Evolutionary conservation across 345 rosid genomes (phyloP).

Genomic region (Turritis glabra): DNA sequence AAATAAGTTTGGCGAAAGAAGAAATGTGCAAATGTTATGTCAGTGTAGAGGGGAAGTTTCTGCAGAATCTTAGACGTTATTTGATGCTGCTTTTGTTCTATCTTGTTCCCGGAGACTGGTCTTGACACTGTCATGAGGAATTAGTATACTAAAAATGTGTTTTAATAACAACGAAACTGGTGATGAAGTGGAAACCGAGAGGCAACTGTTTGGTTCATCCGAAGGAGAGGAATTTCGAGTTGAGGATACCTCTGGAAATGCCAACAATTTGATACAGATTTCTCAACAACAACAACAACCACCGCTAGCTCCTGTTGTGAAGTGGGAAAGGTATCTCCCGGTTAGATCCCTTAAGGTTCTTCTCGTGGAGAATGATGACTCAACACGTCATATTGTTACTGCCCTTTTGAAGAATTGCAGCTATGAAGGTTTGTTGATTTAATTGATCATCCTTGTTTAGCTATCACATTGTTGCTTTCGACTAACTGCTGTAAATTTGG

Average conservation of each 20-base stretch:
- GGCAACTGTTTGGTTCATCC: conserved; percentile 48
- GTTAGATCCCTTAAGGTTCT: conserved; percentile 72
- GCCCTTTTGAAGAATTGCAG: conserved; percentile 81
- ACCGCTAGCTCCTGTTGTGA: conserved; percentile 41
- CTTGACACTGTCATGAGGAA: conserved; percentile 18
- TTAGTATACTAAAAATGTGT: conserved; percentile 41
- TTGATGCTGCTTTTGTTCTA: conserved; percentile 39
- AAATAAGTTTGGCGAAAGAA: conserved; percentile 25
- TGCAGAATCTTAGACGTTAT: conserved; percentile 28
- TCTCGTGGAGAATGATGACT: conserved; percentile 76
- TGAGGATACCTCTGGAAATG: conserved; percentile 36
- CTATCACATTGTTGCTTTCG: conserved; percentile 15
- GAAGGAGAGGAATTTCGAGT: conserved; percentile 53
- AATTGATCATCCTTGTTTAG: conserved; percentile 2
- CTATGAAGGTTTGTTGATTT: conserved; percentile 61
- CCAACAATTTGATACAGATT: conserved; percentile 40
- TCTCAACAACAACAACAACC: conserved; percentile 50
- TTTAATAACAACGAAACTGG: conserved; percentile 46
- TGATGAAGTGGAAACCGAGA: conserved; percentile 43
- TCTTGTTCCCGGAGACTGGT: conserved; percentile 48
- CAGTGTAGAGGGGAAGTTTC: conserved; percentile 32
- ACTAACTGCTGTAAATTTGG: conserved; percentile 24
- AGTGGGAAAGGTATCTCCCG: conserved; percentile 84
- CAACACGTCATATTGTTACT: conserved; percentile 72
- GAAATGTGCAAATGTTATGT: conserved; percentile 23